phyloP scores from a whole-genome alignment of 805 yeast genomes.

The Yarrowia sp. region DNA sequence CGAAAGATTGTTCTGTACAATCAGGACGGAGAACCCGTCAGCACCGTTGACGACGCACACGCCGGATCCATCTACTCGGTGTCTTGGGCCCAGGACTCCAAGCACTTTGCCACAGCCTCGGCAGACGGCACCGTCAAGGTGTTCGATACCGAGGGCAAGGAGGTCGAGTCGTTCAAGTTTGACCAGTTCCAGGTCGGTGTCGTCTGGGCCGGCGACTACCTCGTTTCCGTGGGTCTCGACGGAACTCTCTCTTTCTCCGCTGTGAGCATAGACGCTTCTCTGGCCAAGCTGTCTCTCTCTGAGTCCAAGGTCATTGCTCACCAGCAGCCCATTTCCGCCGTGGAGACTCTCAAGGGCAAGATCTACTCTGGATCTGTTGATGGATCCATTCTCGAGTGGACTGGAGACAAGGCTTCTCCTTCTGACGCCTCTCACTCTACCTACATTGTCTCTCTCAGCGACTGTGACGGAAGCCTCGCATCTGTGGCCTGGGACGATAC shows the following conservation, averaged over 20 bases:
- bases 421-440: constrained; percentile 62
- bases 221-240: constrained; percentile 70
- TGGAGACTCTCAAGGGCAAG: constrained; percentile 47
- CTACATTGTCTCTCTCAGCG: constrained; percentile 56
- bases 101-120: constrained; percentile 74
- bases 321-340: constrained; percentile 78
- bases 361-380: constrained; percentile 79
- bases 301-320: constrained; percentile 64
- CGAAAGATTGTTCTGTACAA: constrained; percentile 78
- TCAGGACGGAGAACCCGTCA: constrained; percentile 75
- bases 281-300: constrained; percentile 39
- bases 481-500: constrained; percentile 93
- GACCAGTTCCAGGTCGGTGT: constrained; percentile 76
- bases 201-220: constrained; percentile 63
- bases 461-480: constrained; percentile 50
- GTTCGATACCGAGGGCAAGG: constrained; percentile 58
- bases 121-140: constrained; percentile 79
- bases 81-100: constrained; percentile 67
- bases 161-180: constrained; percentile 13
- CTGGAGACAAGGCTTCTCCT: constrained; percentile 10
- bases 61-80: constrained; percentile 83
- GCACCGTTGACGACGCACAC: constrained; percentile 56
- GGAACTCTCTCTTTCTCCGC: constrained; percentile 76
- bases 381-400: constrained; percentile 75
- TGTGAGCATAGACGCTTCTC: constrained; percentile 41